phyloP scores from a whole-genome alignment of 2,329 filamentous ascomycete genomes.

The Pseudocercospora eumusae region DNA sequence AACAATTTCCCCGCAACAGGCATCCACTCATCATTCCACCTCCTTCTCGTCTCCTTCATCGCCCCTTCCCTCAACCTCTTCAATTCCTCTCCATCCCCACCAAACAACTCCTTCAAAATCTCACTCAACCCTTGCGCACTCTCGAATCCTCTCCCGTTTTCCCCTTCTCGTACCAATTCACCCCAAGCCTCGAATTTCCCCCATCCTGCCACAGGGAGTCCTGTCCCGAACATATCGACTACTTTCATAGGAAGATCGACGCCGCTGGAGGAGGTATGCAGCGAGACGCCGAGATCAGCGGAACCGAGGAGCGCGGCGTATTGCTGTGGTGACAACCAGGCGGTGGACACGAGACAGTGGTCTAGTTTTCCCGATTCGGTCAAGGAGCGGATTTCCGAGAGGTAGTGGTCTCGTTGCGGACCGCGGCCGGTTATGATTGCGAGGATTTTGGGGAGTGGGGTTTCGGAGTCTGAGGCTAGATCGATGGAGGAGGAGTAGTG shows the following conservation, averaged over 20 bases:
- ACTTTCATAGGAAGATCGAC: slow-evolving; percentile 99
- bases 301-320: slow-evolving; percentile 82
- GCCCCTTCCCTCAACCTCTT: slow-evolving; percentile 73
- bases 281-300: slow-evolving; percentile 84
- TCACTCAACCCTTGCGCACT: slow-evolving; percentile 65
- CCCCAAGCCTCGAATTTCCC: slow-evolving; percentile 81
- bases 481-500: slow-evolving; percentile 60
- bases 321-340: slow-evolving; percentile 80
- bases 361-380: slow-evolving; percentile 63
- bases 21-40: slow-evolving; percentile 96
- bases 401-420: slow-evolving; percentile 75
- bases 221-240: slow-evolving; percentile 97
- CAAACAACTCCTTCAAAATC: slow-evolving; percentile 67
- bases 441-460: slow-evolving; percentile 65
- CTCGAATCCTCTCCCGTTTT: slow-evolving; percentile 84
- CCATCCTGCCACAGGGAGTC: slow-evolving; percentile 87
- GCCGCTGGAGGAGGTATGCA: slow-evolving; percentile 91
- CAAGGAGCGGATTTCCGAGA: slow-evolving; percentile 64
- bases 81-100: slow-evolving; percentile 56
- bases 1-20: slow-evolving; percentile 74
- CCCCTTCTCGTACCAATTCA: slow-evolving; percentile 84
- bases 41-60: slow-evolving; percentile 69
- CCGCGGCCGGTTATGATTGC: slow-evolving; percentile 95
- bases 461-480: slow-evolving; percentile 40
- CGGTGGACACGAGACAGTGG: slow-evolving; percentile 72